Evolutionary conservation across 257 asterid genomes (phyloP).

Genomic region (Nicotiana noctiflora): DNA sequence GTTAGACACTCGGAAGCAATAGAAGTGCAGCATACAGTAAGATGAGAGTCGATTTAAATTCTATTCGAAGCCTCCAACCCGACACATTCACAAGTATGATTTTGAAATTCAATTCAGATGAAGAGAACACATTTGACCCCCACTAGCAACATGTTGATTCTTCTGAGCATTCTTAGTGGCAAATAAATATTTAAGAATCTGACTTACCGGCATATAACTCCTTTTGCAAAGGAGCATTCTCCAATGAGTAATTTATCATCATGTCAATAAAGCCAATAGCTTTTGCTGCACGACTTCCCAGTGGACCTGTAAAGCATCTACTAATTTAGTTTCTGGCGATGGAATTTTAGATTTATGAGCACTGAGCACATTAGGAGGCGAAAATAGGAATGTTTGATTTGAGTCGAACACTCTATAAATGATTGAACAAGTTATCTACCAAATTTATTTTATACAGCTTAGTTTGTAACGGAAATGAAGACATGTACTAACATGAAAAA

Average conservation of each 20-base stretch:
- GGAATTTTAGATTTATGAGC: neutral
- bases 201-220: conserved; percentile 84
- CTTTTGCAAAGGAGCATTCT: conserved; percentile 93
- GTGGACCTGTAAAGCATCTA: conserved; percentile 52
- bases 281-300: conserved; percentile 99
- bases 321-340: neutral
- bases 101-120: neutral
- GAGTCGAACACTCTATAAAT: neutral
- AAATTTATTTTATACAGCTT: neutral
- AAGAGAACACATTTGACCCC: neutral
- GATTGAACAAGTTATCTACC: neutral
- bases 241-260: conserved; percentile 90
- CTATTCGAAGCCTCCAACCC: neutral
- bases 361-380: neutral
- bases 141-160: neutral
- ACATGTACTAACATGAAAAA: neutral
- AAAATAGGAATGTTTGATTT: no score
- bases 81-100: neutral
- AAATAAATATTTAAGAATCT: neutral
- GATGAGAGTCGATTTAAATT: neutral
- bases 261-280: conserved; percentile 96
- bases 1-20: conserved; percentile 8
- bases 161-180: neutral
- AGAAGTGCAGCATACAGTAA: neutral
- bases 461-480: neutral